phyloP scores from a whole-genome alignment of 2,329 filamentous ascomycete genomes.

The Aspergillus fijiensis region DNA sequence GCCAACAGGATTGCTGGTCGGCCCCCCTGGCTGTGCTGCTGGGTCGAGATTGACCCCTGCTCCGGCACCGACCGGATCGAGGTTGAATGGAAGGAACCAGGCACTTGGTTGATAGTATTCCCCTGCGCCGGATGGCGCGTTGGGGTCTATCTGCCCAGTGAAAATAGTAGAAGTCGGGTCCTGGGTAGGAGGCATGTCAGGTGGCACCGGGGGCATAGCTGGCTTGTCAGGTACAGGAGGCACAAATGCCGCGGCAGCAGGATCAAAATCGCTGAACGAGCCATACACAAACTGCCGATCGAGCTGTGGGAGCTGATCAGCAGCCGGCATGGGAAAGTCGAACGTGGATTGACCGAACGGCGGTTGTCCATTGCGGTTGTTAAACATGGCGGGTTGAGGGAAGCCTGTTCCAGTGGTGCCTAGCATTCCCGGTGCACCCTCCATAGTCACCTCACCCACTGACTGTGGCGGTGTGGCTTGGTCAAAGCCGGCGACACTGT shows the following conservation, averaged over 20 bases:
- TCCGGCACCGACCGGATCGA: conserved; percentile 60
- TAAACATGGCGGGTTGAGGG: conserved; percentile 37
- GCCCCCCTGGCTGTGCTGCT: conserved; percentile 12
- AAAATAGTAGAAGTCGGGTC: conserved; percentile 32
- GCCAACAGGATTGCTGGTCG: conserved; percentile 5
- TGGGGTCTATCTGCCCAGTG: conserved; percentile 36
- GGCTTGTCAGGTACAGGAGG: conserved; percentile 24
- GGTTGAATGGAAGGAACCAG: conserved; percentile 93
- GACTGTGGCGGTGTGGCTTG: conserved; percentile 30
- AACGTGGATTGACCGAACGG: conserved; percentile 35
- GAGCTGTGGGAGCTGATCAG: conserved; percentile 61
- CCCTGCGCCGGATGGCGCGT: conserved; percentile 35
- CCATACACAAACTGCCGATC: conserved; percentile 75
- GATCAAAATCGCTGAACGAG: conserved; percentile 62
- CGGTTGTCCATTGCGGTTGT: conserved; percentile 24
- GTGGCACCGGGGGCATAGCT: conserved; percentile 26
- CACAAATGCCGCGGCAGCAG: conserved; percentile 31
- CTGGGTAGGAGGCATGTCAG: conserved; percentile 18
- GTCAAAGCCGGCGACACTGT: conserved; percentile 23
- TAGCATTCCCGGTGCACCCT: conserved; percentile 30
- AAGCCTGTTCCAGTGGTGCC: conserved; percentile 36
- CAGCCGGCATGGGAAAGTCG: conserved; percentile 38
- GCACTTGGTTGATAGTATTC: conserved; percentile 56
- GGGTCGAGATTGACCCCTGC: conserved; percentile 20
- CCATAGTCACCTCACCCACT: conserved; percentile 30